These are phyloP conservation scores for Rhodotorula sp. DNA, from an alignment of 1,284 basidiomycete species.

Conservation along the genomic window DNA sequence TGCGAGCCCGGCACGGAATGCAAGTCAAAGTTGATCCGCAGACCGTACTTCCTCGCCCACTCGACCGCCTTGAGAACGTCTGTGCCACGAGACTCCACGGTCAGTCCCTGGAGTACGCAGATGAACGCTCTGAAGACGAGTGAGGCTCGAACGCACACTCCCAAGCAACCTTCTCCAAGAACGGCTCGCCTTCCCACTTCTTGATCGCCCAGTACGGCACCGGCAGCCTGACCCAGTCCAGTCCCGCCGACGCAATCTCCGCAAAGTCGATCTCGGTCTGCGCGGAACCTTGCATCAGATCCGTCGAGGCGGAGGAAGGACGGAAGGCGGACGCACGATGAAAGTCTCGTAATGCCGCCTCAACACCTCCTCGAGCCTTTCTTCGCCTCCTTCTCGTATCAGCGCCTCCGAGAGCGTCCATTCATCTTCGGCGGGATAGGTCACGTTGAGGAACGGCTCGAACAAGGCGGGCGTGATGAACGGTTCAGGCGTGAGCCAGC, in stretches of 20 bases:
- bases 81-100: too few species aligned
- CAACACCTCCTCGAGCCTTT: slow-evolving; percentile 50
- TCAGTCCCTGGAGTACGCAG: fast-evolving
- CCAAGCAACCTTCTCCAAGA: slow-evolving; percentile 27
- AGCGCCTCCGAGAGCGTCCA: slow-evolving; percentile 69
- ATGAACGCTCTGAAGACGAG: too few species aligned
- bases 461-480: slow-evolving; percentile 80
- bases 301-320: background rate
- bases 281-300: background rate
- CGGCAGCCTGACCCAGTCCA: slow-evolving; percentile 69
- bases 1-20: slow-evolving; percentile 74
- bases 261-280: slow-evolving; percentile 81
- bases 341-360: slow-evolving; percentile 79
- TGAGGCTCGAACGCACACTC: slow-evolving; percentile 12
- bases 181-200: slow-evolving; percentile 52
- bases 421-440: slow-evolving; percentile 63
- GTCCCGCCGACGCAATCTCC: slow-evolving; percentile 79
- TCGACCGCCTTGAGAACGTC: slow-evolving; percentile 49
- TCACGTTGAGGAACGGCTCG: slow-evolving; percentile 60
- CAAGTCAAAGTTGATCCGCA: slow-evolving; percentile 78
- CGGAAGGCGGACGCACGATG: slow-evolving; percentile 50
- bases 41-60: slow-evolving; percentile 85
- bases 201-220: slow-evolving; percentile 85
- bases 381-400: slow-evolving; percentile 47
- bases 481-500: slow-evolving; percentile 84